Conservation (phyloP, 2,329 filamentous ascomycete genomes). For the Penicillium sp. region DNA sequence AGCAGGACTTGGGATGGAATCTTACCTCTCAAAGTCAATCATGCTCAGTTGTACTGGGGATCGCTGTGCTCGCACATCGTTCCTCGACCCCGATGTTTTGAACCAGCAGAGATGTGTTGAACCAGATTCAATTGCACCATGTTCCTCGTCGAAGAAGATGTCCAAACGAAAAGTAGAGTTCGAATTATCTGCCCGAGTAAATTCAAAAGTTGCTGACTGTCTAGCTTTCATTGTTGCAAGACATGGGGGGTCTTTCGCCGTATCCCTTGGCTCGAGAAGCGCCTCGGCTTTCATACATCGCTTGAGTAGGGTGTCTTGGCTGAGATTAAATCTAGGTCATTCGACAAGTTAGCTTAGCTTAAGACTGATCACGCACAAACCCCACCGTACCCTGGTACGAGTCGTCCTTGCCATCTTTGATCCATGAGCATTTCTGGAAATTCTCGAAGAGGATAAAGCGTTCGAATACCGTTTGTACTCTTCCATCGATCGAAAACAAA, state of each 20-base stretch:
- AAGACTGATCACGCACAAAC: too few relatives aligned
- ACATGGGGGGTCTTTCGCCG: conserved; percentile 21
- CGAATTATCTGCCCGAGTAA: conserved; percentile 32
- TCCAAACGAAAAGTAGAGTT: conserved; percentile 40
- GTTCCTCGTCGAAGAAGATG: conserved; percentile 33
- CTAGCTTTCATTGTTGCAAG: conserved; percentile 32
- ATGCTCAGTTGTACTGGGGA: conserved; percentile 41
- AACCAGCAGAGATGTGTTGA: conserved; percentile 40
- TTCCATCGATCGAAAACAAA: conserved; percentile 44
- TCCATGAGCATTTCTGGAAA: conserved; percentile 47
- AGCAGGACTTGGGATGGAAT: too few relatives aligned
- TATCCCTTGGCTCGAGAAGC: conserved; percentile 33
- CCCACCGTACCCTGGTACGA: conserved; percentile 46
- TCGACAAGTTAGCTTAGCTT: conserved; percentile 3
- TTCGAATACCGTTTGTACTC: conserved; percentile 26
- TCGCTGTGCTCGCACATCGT: conserved; percentile 20
- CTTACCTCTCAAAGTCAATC: conserved; percentile 43
- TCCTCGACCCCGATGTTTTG: conserved; percentile 25
- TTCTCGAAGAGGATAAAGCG: conserved; percentile 40
- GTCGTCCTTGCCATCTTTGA: conserved; percentile 39
- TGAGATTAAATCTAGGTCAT: conserved; percentile 29
- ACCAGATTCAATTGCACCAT: not conserved
- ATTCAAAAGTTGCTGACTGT: conserved; percentile 49
- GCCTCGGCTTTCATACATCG: conserved; percentile 33
- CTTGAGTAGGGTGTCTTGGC: conserved; percentile 31